Conservation (phyloP, 768 basidiomycete genomes). For the Lentinula lateritia region DNA sequence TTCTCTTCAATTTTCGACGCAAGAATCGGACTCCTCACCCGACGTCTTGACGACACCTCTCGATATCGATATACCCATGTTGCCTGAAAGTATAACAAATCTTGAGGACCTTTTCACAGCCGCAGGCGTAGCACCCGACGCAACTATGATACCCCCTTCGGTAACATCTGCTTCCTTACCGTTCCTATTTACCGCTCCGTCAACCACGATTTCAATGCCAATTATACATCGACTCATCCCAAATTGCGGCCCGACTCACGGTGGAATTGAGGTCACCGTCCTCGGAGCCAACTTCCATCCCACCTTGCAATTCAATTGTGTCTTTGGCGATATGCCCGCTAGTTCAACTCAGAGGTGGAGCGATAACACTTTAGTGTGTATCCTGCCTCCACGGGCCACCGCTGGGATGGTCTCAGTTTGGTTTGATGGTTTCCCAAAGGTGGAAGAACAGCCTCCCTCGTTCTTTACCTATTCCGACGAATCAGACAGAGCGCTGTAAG, state of each 20-base stretch:
- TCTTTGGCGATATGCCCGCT: slow-evolving; percentile 81
- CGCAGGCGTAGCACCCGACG: slow-evolving; percentile 16
- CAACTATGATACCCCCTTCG: slow-evolving; percentile 8
- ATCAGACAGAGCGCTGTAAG: slow-evolving; percentile 83
- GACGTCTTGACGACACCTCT: slow-evolving; percentile 42
- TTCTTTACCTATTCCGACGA: slow-evolving; percentile 91
- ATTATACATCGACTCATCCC: slow-evolving; percentile 85
- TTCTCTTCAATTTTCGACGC: slow-evolving; percentile 30
- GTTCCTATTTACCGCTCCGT: slow-evolving; percentile 64
- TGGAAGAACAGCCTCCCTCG: slow-evolving; percentile 50
- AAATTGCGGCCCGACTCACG: slow-evolving; percentile 78
- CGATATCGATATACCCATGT: slow-evolving; percentile 33
- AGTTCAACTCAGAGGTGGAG: slow-evolving; percentile 89
- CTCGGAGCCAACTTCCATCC: slow-evolving; percentile 88
- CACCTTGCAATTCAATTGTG: slow-evolving; percentile 61
- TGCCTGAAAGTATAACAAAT: slow-evolving; percentile 18
- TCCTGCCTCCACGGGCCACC: slow-evolving; percentile 75
- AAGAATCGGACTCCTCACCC: slow-evolving; percentile 42
- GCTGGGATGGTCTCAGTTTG: slow-evolving; percentile 89
- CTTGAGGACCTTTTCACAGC: slow-evolving; percentile 12
- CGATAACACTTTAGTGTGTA: slow-evolving; percentile 87
- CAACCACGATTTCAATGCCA: slow-evolving; percentile 49
- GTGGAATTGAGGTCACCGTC: slow-evolving; percentile 92
- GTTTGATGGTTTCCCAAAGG: slow-evolving; percentile 72
- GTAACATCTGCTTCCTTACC: slow-evolving; percentile 15